Percentiles rank a stretch among this genome's conserved stretches.
Conservation (phyloP, 176 grass and related monocot species). For the Zoysia pacifica region DNA sequence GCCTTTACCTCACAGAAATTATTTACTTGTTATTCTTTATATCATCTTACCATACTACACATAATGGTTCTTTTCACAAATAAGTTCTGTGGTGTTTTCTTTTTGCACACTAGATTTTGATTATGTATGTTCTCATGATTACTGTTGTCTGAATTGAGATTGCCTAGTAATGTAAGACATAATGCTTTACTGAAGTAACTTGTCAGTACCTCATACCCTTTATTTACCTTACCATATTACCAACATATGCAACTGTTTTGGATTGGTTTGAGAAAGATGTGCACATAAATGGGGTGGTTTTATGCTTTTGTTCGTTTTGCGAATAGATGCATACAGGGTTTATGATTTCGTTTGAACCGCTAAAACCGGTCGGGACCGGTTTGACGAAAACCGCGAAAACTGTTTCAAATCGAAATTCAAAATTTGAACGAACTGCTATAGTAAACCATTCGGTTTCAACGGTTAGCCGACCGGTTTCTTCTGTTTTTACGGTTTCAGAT, state of each 20-base stretch:
- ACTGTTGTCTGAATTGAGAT: slow-evolving; percentile 1
- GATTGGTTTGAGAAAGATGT: slow-evolving; percentile 3
- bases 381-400: too few relatives aligned
- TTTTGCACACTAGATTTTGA: slow-evolving; percentile 13
- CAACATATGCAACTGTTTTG: background rate
- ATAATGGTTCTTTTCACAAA: background rate
- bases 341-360: too few relatives aligned
- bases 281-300: slow-evolving; percentile 2
- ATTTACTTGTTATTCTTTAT: background rate
- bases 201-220: background rate
- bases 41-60: background rate
- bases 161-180: background rate
- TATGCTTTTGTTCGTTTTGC: slow-evolving; percentile 6
- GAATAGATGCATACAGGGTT: too few relatives aligned
- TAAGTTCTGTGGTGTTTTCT: background rate
- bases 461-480: too few relatives aligned
- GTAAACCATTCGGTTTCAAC: too few relatives aligned
- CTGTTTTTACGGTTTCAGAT: too few relatives aligned
- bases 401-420: too few relatives aligned
- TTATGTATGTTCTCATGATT: background rate
- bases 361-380: too few relatives aligned
- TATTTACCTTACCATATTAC: background rate
- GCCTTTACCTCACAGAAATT: slow-evolving; percentile 1
- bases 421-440: too few relatives aligned
- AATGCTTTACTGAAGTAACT: background rate